phyloP scores from a whole-genome alignment of 176 grass and related monocot genomes.

The Thalia dealbata region DNA sequence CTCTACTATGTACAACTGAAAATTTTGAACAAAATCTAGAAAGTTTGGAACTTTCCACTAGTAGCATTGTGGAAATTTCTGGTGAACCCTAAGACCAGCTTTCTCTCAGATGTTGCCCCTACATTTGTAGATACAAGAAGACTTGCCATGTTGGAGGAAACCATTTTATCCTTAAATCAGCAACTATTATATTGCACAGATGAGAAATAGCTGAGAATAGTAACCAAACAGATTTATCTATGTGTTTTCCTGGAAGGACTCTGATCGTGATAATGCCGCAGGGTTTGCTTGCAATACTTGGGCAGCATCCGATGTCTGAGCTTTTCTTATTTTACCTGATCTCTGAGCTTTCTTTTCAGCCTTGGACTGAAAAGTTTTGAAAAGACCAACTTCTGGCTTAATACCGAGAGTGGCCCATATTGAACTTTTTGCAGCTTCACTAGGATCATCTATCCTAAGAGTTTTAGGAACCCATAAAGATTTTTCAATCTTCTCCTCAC shows the following conservation, averaged over 20 bases:
- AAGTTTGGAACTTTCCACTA: background rate
- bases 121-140: background rate
- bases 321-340: slow-evolving; percentile 25
- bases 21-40: background rate
- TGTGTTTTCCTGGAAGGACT: slow-evolving; percentile 58
- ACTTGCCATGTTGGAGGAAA: background rate
- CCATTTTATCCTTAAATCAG: background rate
- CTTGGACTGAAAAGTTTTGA: slow-evolving; percentile 41
- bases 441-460: slow-evolving; percentile 45
- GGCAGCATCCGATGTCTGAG: slow-evolving; percentile 29
- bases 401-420: slow-evolving; percentile 69
- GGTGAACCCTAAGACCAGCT: too few species aligned
- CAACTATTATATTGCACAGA: background rate
- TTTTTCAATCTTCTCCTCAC: slow-evolving; percentile 34
- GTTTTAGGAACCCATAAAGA: slow-evolving; percentile 64
- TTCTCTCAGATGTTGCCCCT: background rate
- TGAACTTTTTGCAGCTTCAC: slow-evolving; percentile 62
- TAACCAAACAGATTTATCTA: slow-evolving; percentile 12
- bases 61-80: background rate
- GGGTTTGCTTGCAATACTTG: slow-evolving; percentile 56
- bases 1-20: slow-evolving; percentile 5
- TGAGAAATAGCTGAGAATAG: background rate
- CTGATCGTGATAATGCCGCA: slow-evolving; percentile 37
- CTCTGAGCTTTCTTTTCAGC: slow-evolving; percentile 16
- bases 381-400: slow-evolving; percentile 42